Conservation (phyloP, 352 stramenopile species). For the Globisporangium spiculum region DNA sequence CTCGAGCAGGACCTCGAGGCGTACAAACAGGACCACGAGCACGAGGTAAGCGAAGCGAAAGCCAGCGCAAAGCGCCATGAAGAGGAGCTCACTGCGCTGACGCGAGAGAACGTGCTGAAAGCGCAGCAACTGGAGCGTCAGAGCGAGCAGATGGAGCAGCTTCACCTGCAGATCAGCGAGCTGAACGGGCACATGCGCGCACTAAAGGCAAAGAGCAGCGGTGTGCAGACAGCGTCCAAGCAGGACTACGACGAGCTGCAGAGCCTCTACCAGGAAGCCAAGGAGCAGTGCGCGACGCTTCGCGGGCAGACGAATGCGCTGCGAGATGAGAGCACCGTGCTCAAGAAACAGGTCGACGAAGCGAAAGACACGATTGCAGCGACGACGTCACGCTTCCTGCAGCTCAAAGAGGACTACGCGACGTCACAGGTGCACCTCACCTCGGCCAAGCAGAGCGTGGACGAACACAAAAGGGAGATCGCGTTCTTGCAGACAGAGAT, state of each 20-base stretch:
- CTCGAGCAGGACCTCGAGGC: conserved; percentile 4
- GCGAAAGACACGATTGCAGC: conserved; percentile 28
- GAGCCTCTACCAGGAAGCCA: conserved; percentile 20
- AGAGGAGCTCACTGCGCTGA: conserved; percentile 7
- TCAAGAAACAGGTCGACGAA: conserved; percentile 41
- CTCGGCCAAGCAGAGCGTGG: conserved; percentile 27
- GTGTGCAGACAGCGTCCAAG: conserved; percentile 17
- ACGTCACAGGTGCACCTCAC: conserved; percentile 43
- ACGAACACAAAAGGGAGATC: conserved; percentile 34
- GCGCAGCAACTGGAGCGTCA: conserved; percentile 30
- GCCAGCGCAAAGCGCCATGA: conserved; percentile 19
- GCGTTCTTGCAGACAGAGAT: conserved; percentile 45
- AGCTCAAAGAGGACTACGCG: conserved; percentile 63
- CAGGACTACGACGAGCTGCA: conserved; percentile 26
- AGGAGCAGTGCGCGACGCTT: conserved; percentile 40
- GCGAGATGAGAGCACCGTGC: conserved; percentile 37
- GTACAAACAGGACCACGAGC: conserved; percentile 6
- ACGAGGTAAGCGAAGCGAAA: conserved; percentile 15
- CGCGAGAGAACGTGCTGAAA: conserved; percentile 13
- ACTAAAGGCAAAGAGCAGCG: conserved; percentile 19
- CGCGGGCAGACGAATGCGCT: conserved; percentile 55
- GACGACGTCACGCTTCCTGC: conserved; percentile 51
- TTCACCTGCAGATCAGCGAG: conserved; percentile 23
- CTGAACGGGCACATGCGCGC: conserved; percentile 33
- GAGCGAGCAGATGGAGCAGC: conserved; percentile 16